Evolutionary conservation across 1,139 yeast genomes (phyloP), one percentile per base, ranked within the genome.

Genomic region (Kurtzmaniella natalensis): DNA sequence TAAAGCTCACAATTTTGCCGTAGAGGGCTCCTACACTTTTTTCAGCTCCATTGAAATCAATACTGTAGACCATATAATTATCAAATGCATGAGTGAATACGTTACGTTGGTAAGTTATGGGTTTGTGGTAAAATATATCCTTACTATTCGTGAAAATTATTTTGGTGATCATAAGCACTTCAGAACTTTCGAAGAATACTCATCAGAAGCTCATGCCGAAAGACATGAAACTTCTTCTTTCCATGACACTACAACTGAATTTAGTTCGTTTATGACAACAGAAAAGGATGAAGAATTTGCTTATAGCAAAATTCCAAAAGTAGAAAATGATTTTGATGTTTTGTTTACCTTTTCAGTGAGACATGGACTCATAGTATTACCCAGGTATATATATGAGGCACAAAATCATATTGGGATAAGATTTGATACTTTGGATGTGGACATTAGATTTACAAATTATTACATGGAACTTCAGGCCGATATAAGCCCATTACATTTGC

Each of bases 161-260:
- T 84, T 92, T 57, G 98, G 97, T 4, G 94, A 86, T 34, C 70
- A 73, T 41, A 70, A 76, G n/a, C 88, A 81, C 46, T 92, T 89
- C 52, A 78, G 75, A 46, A 92, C 97, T 0, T 72, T 86, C 36
- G 94, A 87, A 44, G 98, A 92, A 53, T 87, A 79, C 45, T 66
- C 74, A 17, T 21, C 25, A 23, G 33, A 20, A 5, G 25, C 10
- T 8, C n/a, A n/a, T n/a, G n/a, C n/a, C n/a, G n/a, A n/a, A n/a
- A n/a, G n/a, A n/a, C n/a, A n/a, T n/a, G n/a, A n/a, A n/a, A n/a
- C n/a, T n/a, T n/a, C n/a, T n/a, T n/a, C n/a, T n/a, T 59, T 55
- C n/a, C 4, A 18, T 19, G 21, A 14, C 7, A 11, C 10, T 11
- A 20, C 25, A 6, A 21, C 37, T 8, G 23, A 17, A 7, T 15